Evolutionary conservation across 2,329 filamentous ascomycete genomes (phyloP).

Genomic region (Monosporascus sp.): DNA sequence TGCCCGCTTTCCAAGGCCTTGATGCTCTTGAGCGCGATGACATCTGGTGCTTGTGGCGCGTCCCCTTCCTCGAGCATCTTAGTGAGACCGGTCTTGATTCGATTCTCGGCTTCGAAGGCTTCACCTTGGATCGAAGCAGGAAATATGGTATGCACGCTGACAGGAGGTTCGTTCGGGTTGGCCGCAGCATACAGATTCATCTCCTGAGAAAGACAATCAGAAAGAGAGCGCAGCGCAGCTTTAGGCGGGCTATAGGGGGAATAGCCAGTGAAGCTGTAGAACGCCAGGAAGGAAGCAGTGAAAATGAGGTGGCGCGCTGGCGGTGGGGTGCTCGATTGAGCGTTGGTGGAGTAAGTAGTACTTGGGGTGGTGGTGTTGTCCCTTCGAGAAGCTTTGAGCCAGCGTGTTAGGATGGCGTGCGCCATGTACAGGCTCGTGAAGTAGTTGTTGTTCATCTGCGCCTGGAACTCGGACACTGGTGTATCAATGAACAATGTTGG

Average conservation of each 20-base stretch:
- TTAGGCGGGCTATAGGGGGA: slow-evolving; percentile 61
- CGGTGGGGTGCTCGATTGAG: background rate
- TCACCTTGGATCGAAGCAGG: slow-evolving; percentile 28
- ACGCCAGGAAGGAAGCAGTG: slow-evolving; percentile 57
- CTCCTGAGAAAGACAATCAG: slow-evolving; percentile 61
- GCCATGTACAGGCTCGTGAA: slow-evolving; percentile 33
- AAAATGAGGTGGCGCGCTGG: slow-evolving; percentile 57
- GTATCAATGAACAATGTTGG: slow-evolving; percentile 34
- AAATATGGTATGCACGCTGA: slow-evolving; percentile 60
- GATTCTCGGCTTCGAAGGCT: slow-evolving; percentile 27
- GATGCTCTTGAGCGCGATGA: slow-evolving; percentile 17
- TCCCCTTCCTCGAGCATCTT: slow-evolving; percentile 14
- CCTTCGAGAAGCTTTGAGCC: slow-evolving; percentile 13
- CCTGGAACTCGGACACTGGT: slow-evolving; percentile 24
- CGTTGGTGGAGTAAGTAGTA: too few species aligned
- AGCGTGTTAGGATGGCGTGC: slow-evolving; percentile 26
- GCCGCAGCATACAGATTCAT: slow-evolving; percentile 29
- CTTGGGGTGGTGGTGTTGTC: too few species aligned
- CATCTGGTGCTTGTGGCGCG: slow-evolving; percentile 7
- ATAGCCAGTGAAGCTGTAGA: slow-evolving; percentile 60
- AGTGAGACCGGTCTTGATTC: slow-evolving; percentile 12
- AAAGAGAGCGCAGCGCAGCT: slow-evolving; percentile 59
- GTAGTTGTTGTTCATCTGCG: slow-evolving; percentile 35
- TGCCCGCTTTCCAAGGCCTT: slow-evolving; percentile 18
- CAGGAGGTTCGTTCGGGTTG: slow-evolving; percentile 17